Evolutionary conservation across 2,329 filamentous ascomycete species (phyloP).

Genomic region (Diaporthe citri): DNA sequence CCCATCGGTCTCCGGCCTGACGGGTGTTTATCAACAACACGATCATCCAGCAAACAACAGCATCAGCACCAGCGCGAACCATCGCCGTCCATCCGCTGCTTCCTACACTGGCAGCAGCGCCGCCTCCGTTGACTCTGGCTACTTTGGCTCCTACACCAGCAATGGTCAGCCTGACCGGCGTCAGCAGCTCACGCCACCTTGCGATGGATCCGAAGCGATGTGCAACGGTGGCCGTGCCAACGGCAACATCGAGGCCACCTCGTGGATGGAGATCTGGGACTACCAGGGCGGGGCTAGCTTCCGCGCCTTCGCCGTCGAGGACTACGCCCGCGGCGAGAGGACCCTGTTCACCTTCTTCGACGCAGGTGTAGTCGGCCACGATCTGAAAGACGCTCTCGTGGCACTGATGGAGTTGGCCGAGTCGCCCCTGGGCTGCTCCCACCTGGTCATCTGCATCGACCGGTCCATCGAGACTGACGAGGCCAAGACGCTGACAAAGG

Average conservation of each 20-base stretch:
- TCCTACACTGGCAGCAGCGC: slow-evolving; percentile 31
- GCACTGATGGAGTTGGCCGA: slow-evolving; percentile 90
- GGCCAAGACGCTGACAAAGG: slow-evolving; percentile 78
- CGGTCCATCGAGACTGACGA: slow-evolving; percentile 74
- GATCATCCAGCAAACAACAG: slow-evolving; percentile 40
- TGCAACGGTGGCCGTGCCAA: slow-evolving; percentile 46
- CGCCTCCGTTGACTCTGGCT: slow-evolving; percentile 39
- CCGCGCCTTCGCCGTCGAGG: slow-evolving; percentile 84
- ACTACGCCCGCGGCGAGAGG: slow-evolving; percentile 65
- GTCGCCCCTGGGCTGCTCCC: slow-evolving; percentile 79
- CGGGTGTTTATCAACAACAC: slow-evolving; percentile 73
- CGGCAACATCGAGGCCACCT: slow-evolving; percentile 56
- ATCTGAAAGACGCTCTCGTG: slow-evolving; percentile 92
- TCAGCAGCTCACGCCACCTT: slow-evolving; percentile 59
- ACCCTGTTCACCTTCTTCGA: slow-evolving; percentile 93
- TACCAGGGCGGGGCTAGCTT: slow-evolving; percentile 88
- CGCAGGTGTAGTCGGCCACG: slow-evolving; percentile 74
- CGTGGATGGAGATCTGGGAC: slow-evolving; percentile 86
- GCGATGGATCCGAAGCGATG: slow-evolving; percentile 52
- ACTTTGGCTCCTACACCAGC: slow-evolving; percentile 43
- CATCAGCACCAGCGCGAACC: not conserved
- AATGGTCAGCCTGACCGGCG: slow-evolving; percentile 42
- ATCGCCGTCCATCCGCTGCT: slow-evolving; percentile 36
- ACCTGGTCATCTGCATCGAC: slow-evolving; percentile 86
- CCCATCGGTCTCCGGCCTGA: slow-evolving; percentile 85